A percentile compares a stretch with the other conserved stretches of the same genome.
Conservation (phyloP, 345 rosid genomes). For the Salix brachista region DNA sequence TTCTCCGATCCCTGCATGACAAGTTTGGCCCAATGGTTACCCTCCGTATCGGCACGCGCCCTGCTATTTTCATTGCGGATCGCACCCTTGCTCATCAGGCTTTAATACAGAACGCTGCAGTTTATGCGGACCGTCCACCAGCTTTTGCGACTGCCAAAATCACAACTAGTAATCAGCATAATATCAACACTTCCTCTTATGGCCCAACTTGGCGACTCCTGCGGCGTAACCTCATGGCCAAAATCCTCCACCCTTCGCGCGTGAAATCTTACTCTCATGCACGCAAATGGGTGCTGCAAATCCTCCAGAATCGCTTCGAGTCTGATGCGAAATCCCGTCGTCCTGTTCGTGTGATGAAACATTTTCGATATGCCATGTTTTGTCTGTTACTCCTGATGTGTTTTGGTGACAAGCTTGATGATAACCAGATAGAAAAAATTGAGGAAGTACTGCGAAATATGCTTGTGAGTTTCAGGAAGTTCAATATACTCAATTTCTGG, state of each 20-base stretch:
- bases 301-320: background rate
- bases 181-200: background rate
- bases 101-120: background rate
- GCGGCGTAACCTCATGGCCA: background rate
- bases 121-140: background rate
- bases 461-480: background rate
- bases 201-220: background rate
- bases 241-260: background rate
- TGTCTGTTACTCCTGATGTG: background rate
- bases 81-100: background rate
- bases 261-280: background rate
- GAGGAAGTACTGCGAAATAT: background rate
- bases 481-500: background rate
- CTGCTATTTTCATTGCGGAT: background rate
- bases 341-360: background rate
- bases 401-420: background rate
- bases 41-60: background rate
- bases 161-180: background rate
- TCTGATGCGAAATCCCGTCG: background rate
- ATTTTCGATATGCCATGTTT: background rate
- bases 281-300: background rate
- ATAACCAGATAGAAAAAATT: background rate
- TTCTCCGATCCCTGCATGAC: background rate
- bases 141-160: background rate
- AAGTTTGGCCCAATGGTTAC: background rate